A percentile compares a stretch with the other conserved stretches of the same genome.
These are phyloP conservation scores for Tetrapisispora arboricola DNA, from an alignment of 805 yeast genomes.

Conservation along the genomic window DNA sequence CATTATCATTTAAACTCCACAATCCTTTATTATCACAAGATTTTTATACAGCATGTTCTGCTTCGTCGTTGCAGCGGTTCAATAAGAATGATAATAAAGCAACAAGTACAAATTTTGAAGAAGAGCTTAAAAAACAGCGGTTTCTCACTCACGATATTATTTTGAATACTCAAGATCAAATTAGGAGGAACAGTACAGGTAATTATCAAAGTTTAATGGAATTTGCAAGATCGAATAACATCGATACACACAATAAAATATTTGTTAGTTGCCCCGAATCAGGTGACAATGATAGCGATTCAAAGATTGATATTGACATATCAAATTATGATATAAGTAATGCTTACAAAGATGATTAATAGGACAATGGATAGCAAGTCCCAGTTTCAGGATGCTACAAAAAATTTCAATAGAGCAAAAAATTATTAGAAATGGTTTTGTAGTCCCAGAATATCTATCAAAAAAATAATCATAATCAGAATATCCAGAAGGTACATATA, in stretches of 20 bases:
- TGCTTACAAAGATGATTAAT: not conserved
- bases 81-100: not conserved
- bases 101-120: not conserved
- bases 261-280: constrained; percentile 20
- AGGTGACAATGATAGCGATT: constrained; percentile 9
- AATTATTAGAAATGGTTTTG: no score
- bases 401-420: no score
- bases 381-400: no score
- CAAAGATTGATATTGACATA: constrained; percentile 15
- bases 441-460: no score
- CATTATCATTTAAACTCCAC: not conserved
- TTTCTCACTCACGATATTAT: not conserved
- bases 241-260: constrained; percentile 11
- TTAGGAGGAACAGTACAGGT: constrained; percentile 19
- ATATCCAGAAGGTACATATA: no score
- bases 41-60: not conserved
- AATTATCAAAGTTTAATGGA: constrained; percentile 13
- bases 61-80: not conserved
- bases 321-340: not conserved
- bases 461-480: no score
- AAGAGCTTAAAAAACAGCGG: not conserved
- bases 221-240: constrained; percentile 13
- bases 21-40: not conserved
- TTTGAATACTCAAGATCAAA: constrained; percentile 20
- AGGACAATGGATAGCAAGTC: no score